A percentile compares a stretch with the other conserved stretches of the same genome.
Conservation (phyloP, 345 rosid species). For the Balakata baccata region DNA sequence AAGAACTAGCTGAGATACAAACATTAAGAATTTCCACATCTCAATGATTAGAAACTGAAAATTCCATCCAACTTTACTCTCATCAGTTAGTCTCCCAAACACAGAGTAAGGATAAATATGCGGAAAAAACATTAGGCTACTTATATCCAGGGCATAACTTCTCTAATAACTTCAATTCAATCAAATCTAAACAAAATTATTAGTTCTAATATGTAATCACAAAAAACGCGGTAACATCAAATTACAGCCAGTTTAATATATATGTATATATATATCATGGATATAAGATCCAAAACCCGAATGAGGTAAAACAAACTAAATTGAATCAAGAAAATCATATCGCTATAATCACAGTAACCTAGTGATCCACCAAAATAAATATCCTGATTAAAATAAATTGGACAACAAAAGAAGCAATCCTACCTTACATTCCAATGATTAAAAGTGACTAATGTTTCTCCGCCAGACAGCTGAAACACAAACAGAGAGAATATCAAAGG, state of each 20-base stretch:
- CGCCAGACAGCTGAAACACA: too few relatives aligned
- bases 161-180: slow-evolving; percentile 1
- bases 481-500: background rate
- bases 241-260: background rate
- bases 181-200: background rate
- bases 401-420: slow-evolving; percentile 11
- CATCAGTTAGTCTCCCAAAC: background rate
- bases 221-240: background rate
- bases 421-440: slow-evolving; percentile 30
- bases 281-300: slow-evolving; percentile 31
- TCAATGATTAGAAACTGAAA: background rate
- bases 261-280: background rate
- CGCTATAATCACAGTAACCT: background rate
- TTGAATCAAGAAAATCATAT: background rate
- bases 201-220: background rate
- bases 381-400: background rate
- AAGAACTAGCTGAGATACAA: background rate
- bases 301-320: slow-evolving; percentile 11
- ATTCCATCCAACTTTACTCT: background rate
- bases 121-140: background rate
- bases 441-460: slow-evolving; percentile 14
- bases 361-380: background rate
- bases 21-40: background rate
- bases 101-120: background rate
- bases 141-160: background rate